phyloP scores from a whole-genome alignment of 208 protist genomes.

The Leishmania lainsoni region DNA sequence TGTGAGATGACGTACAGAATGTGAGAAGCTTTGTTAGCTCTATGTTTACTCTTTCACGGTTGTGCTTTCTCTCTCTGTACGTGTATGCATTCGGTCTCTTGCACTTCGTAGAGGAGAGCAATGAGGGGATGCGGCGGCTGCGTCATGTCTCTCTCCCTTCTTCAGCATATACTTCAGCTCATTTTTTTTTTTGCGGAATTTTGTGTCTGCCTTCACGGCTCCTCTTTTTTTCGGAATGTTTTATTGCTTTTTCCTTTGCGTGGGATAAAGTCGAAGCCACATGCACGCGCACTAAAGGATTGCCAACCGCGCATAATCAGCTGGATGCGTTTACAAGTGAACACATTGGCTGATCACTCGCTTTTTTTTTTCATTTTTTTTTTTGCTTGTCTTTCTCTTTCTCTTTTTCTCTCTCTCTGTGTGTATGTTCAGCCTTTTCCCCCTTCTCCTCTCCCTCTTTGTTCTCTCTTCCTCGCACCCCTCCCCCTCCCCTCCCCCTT shows the following conservation, averaged over 20 bases:
- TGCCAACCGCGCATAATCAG: neutral
- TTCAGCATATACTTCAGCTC: neutral
- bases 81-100: neutral
- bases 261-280: neutral
- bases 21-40: neutral
- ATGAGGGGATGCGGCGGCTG: neutral
- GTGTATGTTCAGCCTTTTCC: neutral
- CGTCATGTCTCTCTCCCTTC: neutral
- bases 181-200: neutral
- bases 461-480: neutral
- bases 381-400: neutral
- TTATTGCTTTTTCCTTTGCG: neutral
- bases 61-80: neutral
- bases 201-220: neutral
- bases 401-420: neutral
- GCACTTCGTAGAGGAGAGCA: neutral
- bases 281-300: neutral
- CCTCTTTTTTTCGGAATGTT: conserved; percentile 6
- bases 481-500: neutral
- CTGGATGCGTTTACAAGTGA: conserved; percentile 25
- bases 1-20: neutral
- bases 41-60: neutral
- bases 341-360: conserved; percentile 1
- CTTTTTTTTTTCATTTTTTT: neutral
- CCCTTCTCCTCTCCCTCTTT: neutral